Percentiles rank a stretch among this genome's conserved stretches.
phyloP scores from a whole-genome alignment of 805 yeast species.

The Saccharomycopsis sp. region DNA sequence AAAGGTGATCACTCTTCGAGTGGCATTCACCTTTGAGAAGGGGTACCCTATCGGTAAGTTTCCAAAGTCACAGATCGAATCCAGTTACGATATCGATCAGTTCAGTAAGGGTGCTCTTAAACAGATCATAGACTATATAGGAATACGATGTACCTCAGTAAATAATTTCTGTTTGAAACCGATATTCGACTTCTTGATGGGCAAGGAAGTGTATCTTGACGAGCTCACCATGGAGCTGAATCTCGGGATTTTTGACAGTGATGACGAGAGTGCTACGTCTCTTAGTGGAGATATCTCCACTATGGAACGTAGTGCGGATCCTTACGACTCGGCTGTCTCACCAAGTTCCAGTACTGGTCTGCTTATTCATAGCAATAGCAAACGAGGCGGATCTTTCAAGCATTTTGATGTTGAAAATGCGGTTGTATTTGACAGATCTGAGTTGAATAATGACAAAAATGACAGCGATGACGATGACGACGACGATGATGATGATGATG shows the following conservation, averaged over 20 bases:
- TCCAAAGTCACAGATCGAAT: slow-evolving; percentile 66
- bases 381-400: neutral
- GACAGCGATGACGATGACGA: neutral
- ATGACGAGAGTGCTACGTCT: slow-evolving; percentile 26
- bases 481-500: slow-evolving; percentile 9
- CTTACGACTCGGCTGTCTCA: neutral
- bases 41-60: slow-evolving; percentile 54
- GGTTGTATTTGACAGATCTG: neutral
- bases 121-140: slow-evolving; percentile 45
- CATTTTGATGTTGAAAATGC: neutral
- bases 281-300: slow-evolving; percentile 22
- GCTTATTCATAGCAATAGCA: slow-evolving; percentile 10
- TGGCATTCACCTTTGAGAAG: slow-evolving; percentile 64
- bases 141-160: slow-evolving; percentile 47
- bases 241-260: slow-evolving; percentile 33
- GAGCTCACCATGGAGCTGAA: slow-evolving; percentile 22
- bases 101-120: slow-evolving; percentile 46
- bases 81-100: slow-evolving; percentile 59
- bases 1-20: slow-evolving; percentile 49
- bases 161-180: slow-evolving; percentile 74
- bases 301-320: neutral
- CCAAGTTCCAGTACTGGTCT: slow-evolving; percentile 3
- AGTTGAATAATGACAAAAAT: neutral
- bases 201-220: slow-evolving; percentile 59
- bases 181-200: slow-evolving; percentile 43